Evolutionary conservation across 192 early-diverging fungal genomes (phyloP), one percentile per base, ranked within the genome.

Genomic region (Rhizophagus prolifer): DNA sequence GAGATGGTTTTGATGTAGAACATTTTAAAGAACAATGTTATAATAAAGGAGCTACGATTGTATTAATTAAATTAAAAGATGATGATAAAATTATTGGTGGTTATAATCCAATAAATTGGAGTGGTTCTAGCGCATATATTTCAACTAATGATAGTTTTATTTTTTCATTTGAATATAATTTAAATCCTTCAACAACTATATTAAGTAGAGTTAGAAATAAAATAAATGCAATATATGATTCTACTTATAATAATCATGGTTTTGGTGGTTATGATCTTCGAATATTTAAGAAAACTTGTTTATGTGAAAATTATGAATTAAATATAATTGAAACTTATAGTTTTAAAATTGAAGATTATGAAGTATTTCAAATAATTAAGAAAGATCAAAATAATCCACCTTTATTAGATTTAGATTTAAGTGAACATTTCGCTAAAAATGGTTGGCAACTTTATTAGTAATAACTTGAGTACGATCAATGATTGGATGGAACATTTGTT

Each of bases 321-420:
- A 58, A 54, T 21, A 59, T 76, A 28, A 28, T 54, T n/a, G 58
- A 36, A 4, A n/a, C 19, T 30, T 5, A 25, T 8, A 30, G 4
- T 36, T 76, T 66, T 31, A 9, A 19, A n/a, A 62, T 76, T 66
- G 74, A 76, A 12, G 74, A 76, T 38, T 76, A 66, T 34, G 74
- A 76, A 76, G 46, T 76, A 7, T 76, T 76, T 76, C 63, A 76
- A 34, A 46, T 76, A 21, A 41, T 67, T 19, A 41, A 67, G 14
- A 67, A 63, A 63, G 6, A 38, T 31, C 31, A 3, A n/a, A n/a
- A n/a, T n/a, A n/a, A n/a, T n/a, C n/a, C n/a, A n/a, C n/a, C n/a
- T 31, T 31, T 31, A 31, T 31, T 31, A 3, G 31, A 31, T 2
- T 31, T 31, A 31, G 31, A 31, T 31, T 31, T 31, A 31, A 31